Conservation (phyloP, 2,329 filamentous ascomycete genomes). For the Fusarium sp. region DNA sequence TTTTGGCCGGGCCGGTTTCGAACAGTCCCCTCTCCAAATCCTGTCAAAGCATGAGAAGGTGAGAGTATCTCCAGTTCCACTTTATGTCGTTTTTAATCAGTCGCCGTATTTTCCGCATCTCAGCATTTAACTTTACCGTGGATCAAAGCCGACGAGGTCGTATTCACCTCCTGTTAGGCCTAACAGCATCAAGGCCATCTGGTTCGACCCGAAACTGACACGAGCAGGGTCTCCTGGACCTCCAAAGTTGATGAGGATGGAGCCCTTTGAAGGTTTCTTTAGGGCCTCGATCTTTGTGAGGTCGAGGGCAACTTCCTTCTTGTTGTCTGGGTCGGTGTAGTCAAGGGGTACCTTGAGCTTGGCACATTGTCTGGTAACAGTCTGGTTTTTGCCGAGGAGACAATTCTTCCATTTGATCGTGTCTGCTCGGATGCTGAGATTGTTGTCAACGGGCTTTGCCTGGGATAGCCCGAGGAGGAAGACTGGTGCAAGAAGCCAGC, state of each 20-base stretch:
- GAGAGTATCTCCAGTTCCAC: constrained; percentile 45
- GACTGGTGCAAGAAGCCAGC: background rate
- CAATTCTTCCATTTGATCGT: constrained; percentile 15
- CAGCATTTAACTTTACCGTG: constrained; percentile 32
- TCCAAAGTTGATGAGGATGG: constrained; percentile 48
- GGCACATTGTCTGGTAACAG: constrained; percentile 9
- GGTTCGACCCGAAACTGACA: background rate
- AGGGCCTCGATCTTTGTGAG: constrained; percentile 22
- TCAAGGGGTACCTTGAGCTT: constrained; percentile 23
- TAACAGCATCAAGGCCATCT: background rate
- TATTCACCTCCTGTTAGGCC: constrained; percentile 37
- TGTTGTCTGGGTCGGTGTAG: constrained; percentile 11
- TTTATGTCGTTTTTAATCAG: background rate
- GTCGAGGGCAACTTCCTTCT: constrained; percentile 14
- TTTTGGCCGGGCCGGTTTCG: background rate
- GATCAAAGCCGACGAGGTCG: constrained; percentile 45
- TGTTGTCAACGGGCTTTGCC: background rate
- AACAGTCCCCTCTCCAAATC: background rate
- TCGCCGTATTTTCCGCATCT: background rate
- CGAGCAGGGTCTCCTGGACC: constrained; percentile 38
- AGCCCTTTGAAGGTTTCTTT: constrained; percentile 41
- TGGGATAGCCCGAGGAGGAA: background rate
- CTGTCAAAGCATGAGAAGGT: constrained; percentile 41
- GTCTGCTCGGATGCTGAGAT: background rate
- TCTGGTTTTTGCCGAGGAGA: background rate